These are phyloP conservation scores for Populus tomentosa DNA, from an alignment of 441 rosid species.

Conservation along the genomic window DNA sequence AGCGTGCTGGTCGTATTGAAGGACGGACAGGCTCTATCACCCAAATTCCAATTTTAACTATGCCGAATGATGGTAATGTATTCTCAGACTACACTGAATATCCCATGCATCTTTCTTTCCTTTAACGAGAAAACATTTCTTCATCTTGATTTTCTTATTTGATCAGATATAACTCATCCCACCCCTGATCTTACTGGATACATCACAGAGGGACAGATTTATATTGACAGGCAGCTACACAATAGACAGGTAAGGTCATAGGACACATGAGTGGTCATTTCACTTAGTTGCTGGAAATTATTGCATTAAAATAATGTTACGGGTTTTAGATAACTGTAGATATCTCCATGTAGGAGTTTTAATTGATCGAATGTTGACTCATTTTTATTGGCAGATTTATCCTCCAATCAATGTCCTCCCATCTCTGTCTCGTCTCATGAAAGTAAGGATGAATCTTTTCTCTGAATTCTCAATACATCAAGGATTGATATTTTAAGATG, in stretches of 20 bases:
- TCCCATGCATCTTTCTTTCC: background rate
- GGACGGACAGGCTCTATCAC: slow-evolving; percentile 98
- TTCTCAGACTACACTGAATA: background rate
- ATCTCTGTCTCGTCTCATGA: slow-evolving; percentile 96
- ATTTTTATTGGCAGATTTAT: slow-evolving; percentile 58
- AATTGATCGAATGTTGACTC: background rate
- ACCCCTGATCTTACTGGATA: slow-evolving; percentile 99
- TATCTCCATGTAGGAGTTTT: background rate
- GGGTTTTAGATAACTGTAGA: background rate
- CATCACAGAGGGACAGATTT: slow-evolving; percentile 98
- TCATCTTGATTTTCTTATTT: slow-evolving; percentile 2
- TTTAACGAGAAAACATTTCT: background rate
- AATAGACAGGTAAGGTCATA: slow-evolving; percentile 68
- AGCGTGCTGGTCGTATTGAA: slow-evolving; percentile 98
- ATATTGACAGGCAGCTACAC: slow-evolving; percentile 90
- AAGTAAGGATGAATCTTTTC: slow-evolving; percentile 32
- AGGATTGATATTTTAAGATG: background rate
- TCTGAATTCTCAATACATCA: background rate
- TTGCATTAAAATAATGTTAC: background rate
- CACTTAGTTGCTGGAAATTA: background rate
- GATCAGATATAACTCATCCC: slow-evolving; percentile 93
- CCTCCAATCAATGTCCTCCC: slow-evolving; percentile 99
- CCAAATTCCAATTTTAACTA: slow-evolving; percentile 97
- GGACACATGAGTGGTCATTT: background rate
- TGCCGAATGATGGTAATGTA: slow-evolving; percentile 92